Percentiles rank a stretch among this genome's conserved stretches.
Conservation (phyloP, 1,139 yeast species). For the Williopsis jadinii region DNA sequence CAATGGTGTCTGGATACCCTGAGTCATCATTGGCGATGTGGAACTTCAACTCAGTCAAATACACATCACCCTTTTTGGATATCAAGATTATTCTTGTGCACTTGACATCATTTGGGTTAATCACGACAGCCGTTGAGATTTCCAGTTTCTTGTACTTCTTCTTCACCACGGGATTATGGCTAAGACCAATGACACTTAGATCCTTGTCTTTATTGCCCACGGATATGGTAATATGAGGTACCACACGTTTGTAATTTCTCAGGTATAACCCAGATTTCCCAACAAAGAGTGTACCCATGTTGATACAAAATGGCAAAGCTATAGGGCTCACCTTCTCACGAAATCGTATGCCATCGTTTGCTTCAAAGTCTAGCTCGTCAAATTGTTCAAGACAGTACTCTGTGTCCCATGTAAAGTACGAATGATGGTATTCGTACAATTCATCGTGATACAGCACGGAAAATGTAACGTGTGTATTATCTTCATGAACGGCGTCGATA, state of each 20-base stretch:
- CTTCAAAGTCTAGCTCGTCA: too few relatives aligned
- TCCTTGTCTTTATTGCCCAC: neutral
- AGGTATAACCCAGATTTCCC: conserved; percentile 11
- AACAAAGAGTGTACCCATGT: conserved; percentile 11
- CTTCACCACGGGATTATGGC: conserved; percentile 1
- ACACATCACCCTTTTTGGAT: conserved; percentile 8
- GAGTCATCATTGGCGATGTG: conserved; percentile 3
- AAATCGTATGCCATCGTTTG: neutral
- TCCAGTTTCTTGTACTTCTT: conserved; percentile 1
- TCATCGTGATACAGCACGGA: conserved; percentile 17
- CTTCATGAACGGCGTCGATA: neutral
- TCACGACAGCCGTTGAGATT: neutral
- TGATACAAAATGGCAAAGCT: conserved; percentile 2
- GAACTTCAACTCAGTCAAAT: conserved; percentile 5
- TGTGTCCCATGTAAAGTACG: conserved; percentile 6
- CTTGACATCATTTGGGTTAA: conserved; percentile 1
- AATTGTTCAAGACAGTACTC: too few relatives aligned
- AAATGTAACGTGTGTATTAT: conserved; percentile 2
- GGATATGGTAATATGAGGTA: neutral
- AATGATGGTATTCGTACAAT: conserved; percentile 11
- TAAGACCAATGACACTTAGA: neutral
- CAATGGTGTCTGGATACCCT: conserved; percentile 7
- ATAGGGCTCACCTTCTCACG: conserved; percentile 10
- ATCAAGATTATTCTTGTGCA: conserved; percentile 5
- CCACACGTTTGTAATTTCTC: conserved; percentile 3